These are phyloP conservation scores for Verticillium isaacii DNA, from an alignment of 2,329 filamentous ascomycete genomes.

Conservation along the genomic window DNA sequence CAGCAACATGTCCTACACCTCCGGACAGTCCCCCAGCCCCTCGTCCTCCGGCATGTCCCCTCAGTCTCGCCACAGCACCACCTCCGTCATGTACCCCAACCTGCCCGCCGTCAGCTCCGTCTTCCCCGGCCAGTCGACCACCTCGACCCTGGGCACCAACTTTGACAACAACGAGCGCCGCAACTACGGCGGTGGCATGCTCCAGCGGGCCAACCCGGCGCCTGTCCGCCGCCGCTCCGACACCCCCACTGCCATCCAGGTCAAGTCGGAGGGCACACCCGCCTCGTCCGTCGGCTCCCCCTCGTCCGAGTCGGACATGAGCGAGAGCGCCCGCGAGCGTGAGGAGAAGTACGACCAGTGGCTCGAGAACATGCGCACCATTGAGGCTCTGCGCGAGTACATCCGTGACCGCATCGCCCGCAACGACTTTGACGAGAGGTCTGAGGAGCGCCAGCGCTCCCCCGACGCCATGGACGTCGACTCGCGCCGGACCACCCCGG, in stretches of 20 bases:
- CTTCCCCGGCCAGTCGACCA: conserved; percentile 62
- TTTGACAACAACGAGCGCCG: conserved; percentile 61
- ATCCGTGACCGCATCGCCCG: conserved; percentile 53
- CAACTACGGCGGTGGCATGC: conserved; percentile 62
- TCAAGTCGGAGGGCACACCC: conserved; percentile 42
- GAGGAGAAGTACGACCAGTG: conserved; percentile 61
- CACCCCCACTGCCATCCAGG: conserved; percentile 30
- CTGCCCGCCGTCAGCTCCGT: conserved; percentile 67
- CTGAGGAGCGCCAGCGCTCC: conserved; percentile 19
- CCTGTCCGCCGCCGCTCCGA: conserved; percentile 31
- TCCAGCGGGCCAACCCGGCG: conserved; percentile 51
- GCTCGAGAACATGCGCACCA: conserved; percentile 62
- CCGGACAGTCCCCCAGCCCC: conserved; percentile 68
- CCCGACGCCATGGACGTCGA: conserved; percentile 14
- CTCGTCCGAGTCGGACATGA: conserved; percentile 48
- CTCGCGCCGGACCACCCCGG: conserved; percentile 2
- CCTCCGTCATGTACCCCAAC: conserved; percentile 68
- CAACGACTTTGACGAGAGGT: conserved; percentile 44
- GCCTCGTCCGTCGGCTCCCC: conserved; percentile 47
- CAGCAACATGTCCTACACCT: conserved; percentile 71
- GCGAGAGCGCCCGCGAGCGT: conserved; percentile 47
- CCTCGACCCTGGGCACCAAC: conserved; percentile 65
- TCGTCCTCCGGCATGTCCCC: conserved; percentile 69
- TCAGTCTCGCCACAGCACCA: conserved; percentile 56
- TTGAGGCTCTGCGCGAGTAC: conserved; percentile 56